Conservation (phyloP, 768 basidiomycete species). For the Panaeolus cyanescens region DNA sequence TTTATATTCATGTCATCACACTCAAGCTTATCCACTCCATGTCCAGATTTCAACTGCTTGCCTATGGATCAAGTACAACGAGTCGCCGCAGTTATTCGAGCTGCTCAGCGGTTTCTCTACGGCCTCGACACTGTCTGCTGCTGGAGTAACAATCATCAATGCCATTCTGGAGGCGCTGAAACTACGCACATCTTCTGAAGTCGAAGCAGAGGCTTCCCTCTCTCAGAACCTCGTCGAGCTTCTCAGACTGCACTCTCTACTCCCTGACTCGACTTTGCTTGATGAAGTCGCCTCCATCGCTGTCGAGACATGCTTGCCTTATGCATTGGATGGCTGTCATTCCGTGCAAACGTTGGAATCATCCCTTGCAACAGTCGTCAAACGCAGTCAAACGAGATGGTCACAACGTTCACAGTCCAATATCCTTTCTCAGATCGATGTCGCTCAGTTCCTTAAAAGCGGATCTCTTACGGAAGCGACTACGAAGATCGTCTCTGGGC, state of each 20-base stretch:
- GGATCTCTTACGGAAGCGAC: constrained; percentile 46
- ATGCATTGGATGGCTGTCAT: constrained; percentile 32
- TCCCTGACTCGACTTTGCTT: constrained; percentile 37
- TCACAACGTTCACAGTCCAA: constrained; percentile 13
- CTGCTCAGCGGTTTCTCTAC: constrained; percentile 42
- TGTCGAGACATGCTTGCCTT: constrained; percentile 40
- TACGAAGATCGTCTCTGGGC: constrained; percentile 39
- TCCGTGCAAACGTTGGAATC: constrained; percentile 9
- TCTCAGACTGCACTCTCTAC: constrained; percentile 32
- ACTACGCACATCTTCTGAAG: constrained; percentile 16
- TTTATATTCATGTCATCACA: background rate
- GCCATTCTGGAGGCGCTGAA: constrained; percentile 38
- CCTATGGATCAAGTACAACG: constrained; percentile 62
- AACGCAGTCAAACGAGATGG: constrained; percentile 34
- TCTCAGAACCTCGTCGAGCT: constrained; percentile 36
- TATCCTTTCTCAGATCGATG: constrained; percentile 16
- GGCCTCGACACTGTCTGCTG: constrained; percentile 6
- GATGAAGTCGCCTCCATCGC: constrained; percentile 50
- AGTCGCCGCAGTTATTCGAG: constrained; percentile 37
- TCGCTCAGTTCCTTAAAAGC: constrained; percentile 40
- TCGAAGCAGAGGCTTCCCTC: constrained; percentile 27
- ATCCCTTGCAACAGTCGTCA: constrained; percentile 20
- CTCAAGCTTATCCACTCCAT: background rate
- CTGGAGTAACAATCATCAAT: constrained; percentile 27
- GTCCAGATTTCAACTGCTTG: constrained; percentile 26